Evolutionary conservation across 2,329 filamentous ascomycete genomes (phyloP).

Genomic region (Ophiostoma novo-ulmi): DNA sequence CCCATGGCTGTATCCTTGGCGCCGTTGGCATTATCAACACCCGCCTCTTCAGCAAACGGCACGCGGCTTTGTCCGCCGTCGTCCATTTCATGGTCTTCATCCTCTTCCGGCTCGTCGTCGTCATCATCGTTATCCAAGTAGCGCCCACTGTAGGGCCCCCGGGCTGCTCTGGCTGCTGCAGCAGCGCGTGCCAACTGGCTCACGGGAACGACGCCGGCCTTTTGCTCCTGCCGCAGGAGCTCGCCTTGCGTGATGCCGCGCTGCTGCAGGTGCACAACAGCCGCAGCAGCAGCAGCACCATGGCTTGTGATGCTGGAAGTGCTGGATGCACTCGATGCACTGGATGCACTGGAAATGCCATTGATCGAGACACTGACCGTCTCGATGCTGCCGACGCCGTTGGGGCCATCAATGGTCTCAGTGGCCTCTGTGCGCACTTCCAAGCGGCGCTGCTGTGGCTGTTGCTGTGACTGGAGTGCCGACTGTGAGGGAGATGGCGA

Average conservation of each 20-base stretch:
- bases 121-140: slow-evolving; percentile 20
- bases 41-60: background rate
- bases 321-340: background rate
- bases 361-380: slow-evolving; percentile 74
- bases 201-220: slow-evolving; percentile 70
- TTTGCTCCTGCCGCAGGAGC: slow-evolving; percentile 78
- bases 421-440: slow-evolving; percentile 68
- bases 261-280: slow-evolving; percentile 27
- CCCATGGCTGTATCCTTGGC: slow-evolving; percentile 27
- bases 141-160: slow-evolving; percentile 4
- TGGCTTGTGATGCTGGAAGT: background rate
- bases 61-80: slow-evolving; percentile 18
- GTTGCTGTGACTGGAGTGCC: slow-evolving; percentile 25
- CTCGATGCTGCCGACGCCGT: slow-evolving; percentile 72
- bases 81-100: slow-evolving; percentile 17
- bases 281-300: slow-evolving; percentile 13
- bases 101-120: slow-evolving; percentile 17
- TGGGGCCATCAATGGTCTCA: slow-evolving; percentile 75
- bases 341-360: slow-evolving; percentile 33
- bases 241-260: slow-evolving; percentile 75
- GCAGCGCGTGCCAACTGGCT: slow-evolving; percentile 51
- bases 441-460: slow-evolving; percentile 34
- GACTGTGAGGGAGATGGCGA: slow-evolving; percentile 12
- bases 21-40: slow-evolving; percentile 24
- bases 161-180: slow-evolving; percentile 28